Conservation (phyloP, 2,329 filamentous ascomycete species). For the Xylaria sp. region DNA sequence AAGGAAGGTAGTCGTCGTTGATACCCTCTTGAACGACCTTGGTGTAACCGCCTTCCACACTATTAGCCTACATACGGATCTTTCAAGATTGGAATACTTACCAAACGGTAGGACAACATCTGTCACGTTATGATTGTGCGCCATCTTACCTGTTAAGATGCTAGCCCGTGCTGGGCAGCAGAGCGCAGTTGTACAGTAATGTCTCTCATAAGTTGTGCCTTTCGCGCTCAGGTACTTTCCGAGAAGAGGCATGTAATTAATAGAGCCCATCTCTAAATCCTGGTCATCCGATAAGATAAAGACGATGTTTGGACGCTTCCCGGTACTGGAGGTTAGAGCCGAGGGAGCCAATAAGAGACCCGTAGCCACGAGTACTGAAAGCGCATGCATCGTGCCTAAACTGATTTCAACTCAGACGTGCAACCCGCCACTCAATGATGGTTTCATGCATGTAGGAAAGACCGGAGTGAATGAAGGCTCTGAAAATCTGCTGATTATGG, state of each 20-base stretch:
- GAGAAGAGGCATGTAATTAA: conserved; percentile 68
- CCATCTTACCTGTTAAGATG: conserved; percentile 71
- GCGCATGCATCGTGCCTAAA: conserved; percentile 8
- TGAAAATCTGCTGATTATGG: too few relatives aligned
- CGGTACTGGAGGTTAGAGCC: background rate
- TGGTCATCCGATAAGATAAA: conserved; percentile 77
- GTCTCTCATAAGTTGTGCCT: conserved; percentile 68
- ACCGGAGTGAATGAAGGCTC: background rate
- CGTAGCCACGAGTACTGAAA: background rate
- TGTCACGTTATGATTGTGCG: conserved; percentile 78
- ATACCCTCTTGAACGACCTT: conserved; percentile 73
- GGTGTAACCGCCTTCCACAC: conserved; percentile 63
- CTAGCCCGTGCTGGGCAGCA: conserved; percentile 75
- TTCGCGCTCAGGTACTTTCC: conserved; percentile 65
- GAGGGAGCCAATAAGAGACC: conserved; percentile 3
- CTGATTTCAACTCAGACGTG: background rate
- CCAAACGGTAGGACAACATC: conserved; percentile 65
- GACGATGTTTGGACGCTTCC: conserved; percentile 65
- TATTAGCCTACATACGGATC: conserved; percentile 25
- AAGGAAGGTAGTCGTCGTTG: conserved; percentile 73
- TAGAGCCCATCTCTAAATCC: conserved; percentile 68
- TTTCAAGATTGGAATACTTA: conserved; percentile 52
- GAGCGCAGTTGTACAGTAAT: conserved; percentile 73
- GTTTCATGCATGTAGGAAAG: background rate
- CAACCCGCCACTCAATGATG: background rate